Percentiles rank a stretch among this genome's conserved stretches.
Evolutionary conservation across 169 alveolate genomes (phyloP).

Genomic region (Neospora caninum): DNA sequence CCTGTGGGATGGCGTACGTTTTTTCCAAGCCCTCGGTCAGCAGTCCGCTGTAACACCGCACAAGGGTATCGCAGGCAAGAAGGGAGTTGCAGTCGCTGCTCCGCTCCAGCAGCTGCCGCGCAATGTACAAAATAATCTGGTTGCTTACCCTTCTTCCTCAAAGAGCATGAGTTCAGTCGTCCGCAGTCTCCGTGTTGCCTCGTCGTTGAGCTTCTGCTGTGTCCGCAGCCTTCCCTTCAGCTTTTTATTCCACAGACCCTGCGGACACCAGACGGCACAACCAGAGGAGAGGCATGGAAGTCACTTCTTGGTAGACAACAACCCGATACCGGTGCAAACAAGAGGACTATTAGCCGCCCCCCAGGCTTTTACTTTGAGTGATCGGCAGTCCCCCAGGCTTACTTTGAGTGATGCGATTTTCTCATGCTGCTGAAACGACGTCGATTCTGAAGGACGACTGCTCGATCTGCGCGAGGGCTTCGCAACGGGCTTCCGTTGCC

Average conservation of each 20-base stretch:
- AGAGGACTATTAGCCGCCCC: too few relatives aligned
- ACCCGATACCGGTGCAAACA: too few relatives aligned
- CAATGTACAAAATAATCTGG: neutral
- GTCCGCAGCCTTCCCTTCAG: constrained; percentile 21
- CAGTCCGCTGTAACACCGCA: neutral
- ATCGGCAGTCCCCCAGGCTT: neutral
- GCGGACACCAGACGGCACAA: neutral
- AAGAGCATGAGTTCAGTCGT: neutral
- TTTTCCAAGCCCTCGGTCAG: constrained; percentile 78
- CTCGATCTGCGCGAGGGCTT: neutral
- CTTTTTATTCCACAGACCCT: constrained; percentile 1
- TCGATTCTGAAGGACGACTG: neutral
- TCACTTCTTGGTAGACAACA: too few relatives aligned
- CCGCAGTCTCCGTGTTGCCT: neutral
- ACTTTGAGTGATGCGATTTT: neutral
- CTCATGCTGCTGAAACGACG: neutral
- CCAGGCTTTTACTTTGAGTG: too few relatives aligned
- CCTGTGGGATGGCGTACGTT: constrained; percentile 70
- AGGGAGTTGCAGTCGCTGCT: neutral
- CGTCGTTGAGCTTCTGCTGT: neutral
- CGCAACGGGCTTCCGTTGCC: neutral
- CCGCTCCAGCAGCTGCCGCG: neutral
- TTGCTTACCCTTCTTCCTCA: constrained; percentile 22
- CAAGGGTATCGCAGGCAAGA: neutral
- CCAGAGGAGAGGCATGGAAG: neutral